phyloP scores from a whole-genome alignment of 495 filamentous ascomycete genomes.

The Penicillium pulvis region DNA sequence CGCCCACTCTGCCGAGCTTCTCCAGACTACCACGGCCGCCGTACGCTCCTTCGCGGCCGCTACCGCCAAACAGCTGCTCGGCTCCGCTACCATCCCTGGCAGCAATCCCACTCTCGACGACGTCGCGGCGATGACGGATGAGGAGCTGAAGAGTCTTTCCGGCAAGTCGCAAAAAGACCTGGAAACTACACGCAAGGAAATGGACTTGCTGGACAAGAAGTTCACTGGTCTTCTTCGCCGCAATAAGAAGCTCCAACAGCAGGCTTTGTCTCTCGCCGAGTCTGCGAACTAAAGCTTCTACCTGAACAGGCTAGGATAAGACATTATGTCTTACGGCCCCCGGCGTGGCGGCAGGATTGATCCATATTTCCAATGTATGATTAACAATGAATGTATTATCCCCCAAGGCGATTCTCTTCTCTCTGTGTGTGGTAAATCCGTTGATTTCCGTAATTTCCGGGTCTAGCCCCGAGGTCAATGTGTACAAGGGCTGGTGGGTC shows the following conservation, averaged over 20 bases:
- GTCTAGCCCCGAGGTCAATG: not conserved
- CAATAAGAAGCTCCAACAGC: conserved; percentile 51
- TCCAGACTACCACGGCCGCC: conserved; percentile 45
- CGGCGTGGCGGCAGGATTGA: not conserved
- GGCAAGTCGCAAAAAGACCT: conserved; percentile 44
- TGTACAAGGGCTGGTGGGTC: not conserved
- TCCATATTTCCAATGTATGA: not conserved
- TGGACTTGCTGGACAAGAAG: conserved; percentile 49
- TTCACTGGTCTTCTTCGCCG: conserved; percentile 49
- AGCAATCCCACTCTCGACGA: conserved; percentile 42
- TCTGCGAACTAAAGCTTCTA: not conserved
- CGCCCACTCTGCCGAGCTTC: conserved; percentile 44
- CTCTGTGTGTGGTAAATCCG: not conserved
- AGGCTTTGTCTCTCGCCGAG: conserved; percentile 31
- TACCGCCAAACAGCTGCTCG: conserved; percentile 47
- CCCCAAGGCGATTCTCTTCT: too few species aligned
- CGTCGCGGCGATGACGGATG: conserved; percentile 44
- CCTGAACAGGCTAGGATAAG: not conserved
- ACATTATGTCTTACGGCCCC: too few species aligned
- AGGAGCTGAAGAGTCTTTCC: conserved; percentile 42
- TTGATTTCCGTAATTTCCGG: not conserved
- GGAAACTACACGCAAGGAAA: conserved; percentile 45
- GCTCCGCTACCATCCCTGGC: conserved; percentile 35
- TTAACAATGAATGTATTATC: not conserved
- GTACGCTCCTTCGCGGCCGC: conserved; percentile 47